Evolutionary conservation across 1,284 basidiomycete genomes (phyloP).

Genomic region (Erythrobasidium hasegawianum): DNA sequence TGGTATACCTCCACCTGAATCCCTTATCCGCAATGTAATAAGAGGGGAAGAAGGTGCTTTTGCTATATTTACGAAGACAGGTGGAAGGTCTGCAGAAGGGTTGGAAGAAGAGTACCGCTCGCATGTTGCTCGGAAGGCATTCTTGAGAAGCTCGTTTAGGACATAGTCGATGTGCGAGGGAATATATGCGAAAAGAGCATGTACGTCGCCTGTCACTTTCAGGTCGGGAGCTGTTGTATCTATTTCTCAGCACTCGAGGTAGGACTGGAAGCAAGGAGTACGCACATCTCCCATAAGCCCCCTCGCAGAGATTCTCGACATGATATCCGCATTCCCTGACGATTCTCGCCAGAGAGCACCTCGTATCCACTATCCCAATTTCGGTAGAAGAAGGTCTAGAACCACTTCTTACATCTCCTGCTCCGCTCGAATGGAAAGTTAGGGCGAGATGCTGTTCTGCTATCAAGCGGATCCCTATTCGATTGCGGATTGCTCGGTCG

Average conservation of each 20-base stretch:
- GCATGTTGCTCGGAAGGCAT: constrained; percentile 79
- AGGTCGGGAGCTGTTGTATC: constrained; percentile 37
- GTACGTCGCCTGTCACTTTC: constrained; percentile 40
- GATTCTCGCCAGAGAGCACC: constrained; percentile 10
- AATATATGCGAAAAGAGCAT: constrained; percentile 61
- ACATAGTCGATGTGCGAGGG: constrained; percentile 87
- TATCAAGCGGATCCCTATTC: constrained; percentile 81
- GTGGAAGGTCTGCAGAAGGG: constrained; percentile 82
- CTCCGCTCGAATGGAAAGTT: constrained; percentile 11
- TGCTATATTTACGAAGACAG: constrained; percentile 56
- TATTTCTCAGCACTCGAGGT: too few relatives aligned
- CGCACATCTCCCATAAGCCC: constrained; percentile 25
- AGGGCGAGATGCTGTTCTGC: constrained; percentile 83
- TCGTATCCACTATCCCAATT: constrained; percentile 26
- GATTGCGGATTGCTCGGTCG: constrained; percentile 78
- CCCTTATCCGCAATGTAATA: constrained; percentile 64
- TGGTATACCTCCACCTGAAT: constrained; percentile 77
- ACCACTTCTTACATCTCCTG: constrained; percentile 11
- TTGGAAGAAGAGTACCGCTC: constrained; percentile 69
- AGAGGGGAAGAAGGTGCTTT: constrained; percentile 23
- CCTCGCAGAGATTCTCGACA: constrained; percentile 30
- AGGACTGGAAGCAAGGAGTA: too few relatives aligned
- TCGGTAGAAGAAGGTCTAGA: constrained; percentile 9
- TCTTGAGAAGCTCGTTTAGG: constrained; percentile 52
- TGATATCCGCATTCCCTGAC: constrained; percentile 26